phyloP scores from a whole-genome alignment of 2,329 filamentous ascomycete genomes.

The Fusarium humuli region DNA sequence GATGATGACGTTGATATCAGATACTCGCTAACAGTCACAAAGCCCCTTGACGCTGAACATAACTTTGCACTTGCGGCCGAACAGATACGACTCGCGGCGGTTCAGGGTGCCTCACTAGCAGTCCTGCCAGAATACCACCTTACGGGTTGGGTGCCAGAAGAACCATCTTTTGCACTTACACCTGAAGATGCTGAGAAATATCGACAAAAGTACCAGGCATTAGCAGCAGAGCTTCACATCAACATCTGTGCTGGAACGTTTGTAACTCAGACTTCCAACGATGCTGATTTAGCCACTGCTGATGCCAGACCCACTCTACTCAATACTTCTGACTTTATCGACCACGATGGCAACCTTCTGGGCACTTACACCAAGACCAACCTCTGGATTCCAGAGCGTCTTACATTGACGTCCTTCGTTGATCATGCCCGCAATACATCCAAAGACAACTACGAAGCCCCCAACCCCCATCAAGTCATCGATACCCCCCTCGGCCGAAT shows the following conservation, averaged over 20 bases:
- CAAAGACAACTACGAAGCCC: constrained; percentile 51
- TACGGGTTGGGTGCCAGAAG: constrained; percentile 75
- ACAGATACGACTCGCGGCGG: constrained; percentile 33
- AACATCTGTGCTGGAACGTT: constrained; percentile 83
- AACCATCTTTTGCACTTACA: constrained; percentile 67
- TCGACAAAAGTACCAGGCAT: constrained; percentile 68
- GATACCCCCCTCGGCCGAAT: constrained; percentile 68
- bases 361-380: constrained; percentile 81
- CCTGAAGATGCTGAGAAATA: constrained; percentile 65
- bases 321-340: constrained; percentile 78
- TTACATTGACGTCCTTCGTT: constrained; percentile 58
- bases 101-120: constrained; percentile 58
- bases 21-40: background rate
- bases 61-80: constrained; percentile 34
- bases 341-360: constrained; percentile 67
- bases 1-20: background rate
- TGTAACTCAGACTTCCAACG: constrained; percentile 53
- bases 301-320: constrained; percentile 61
- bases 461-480: constrained; percentile 61
- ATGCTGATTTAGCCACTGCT: constrained; percentile 57
- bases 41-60: constrained; percentile 40
- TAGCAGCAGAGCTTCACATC: constrained; percentile 74
- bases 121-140: constrained; percentile 80
- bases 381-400: constrained; percentile 77
- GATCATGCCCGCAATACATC: constrained; percentile 54